These are phyloP conservation scores for Corymbia citriodora DNA, from an alignment of 441 rosid genomes.

Conservation along the genomic window DNA sequence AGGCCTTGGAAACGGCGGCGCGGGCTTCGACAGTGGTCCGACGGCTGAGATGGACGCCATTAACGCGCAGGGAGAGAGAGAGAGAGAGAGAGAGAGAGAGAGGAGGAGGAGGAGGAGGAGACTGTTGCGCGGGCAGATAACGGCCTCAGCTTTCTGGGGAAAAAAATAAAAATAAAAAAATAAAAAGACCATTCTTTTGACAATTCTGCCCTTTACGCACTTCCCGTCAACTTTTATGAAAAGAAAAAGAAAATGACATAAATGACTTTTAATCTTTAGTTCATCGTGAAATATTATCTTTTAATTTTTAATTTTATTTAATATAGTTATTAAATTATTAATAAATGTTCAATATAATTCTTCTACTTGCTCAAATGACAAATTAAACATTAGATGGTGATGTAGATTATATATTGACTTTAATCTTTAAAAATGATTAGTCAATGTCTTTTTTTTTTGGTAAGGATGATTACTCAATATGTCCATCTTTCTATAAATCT, in stretches of 20 bases:
- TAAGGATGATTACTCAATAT: too few species aligned
- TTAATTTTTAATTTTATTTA: too few species aligned
- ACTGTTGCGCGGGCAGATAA: slow-evolving; percentile 31
- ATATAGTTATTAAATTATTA: too few species aligned
- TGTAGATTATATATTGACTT: not conserved
- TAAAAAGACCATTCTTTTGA: not conserved
- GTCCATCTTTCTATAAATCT: not conserved
- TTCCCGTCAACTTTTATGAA: not conserved
- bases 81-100: not conserved
- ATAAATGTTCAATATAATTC: too few species aligned
- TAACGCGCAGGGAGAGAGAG: not conserved
- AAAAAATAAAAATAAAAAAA: not conserved
- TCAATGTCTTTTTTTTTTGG: too few species aligned
- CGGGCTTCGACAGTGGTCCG: slow-evolving; percentile 18
- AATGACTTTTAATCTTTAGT: too few species aligned
- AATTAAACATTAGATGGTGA: not conserved
- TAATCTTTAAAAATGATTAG: too few species aligned
- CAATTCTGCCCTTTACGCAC: not conserved
- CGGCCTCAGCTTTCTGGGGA: slow-evolving; percentile 24
- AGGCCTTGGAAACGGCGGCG: slow-evolving; percentile 10
- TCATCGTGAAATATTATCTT: accelerated
- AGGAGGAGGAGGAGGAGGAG: not conserved
- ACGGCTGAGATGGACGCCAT: slow-evolving; percentile 57
- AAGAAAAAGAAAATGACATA: accelerated
- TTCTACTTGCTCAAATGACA: too few species aligned